A percentile compares a stretch with the other conserved stretches of the same genome.
phyloP scores from a whole-genome alignment of 768 basidiomycete species.

The Dendrothele bispora region DNA sequence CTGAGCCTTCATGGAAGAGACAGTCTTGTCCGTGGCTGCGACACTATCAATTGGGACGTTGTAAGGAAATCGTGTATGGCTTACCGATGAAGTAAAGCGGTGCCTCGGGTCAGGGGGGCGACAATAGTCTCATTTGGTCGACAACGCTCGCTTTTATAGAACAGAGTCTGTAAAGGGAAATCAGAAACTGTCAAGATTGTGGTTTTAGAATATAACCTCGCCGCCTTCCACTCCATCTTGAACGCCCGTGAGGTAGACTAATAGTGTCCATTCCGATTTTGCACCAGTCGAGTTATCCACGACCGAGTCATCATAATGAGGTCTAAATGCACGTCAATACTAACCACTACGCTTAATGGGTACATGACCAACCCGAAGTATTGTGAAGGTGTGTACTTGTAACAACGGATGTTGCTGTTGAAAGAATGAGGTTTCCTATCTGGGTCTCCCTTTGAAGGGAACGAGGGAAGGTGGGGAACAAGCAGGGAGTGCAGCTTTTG shows the following conservation, averaged over 20 bases:
- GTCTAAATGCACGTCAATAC: conserved; percentile 23
- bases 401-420: conserved; percentile 75
- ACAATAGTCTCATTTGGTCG: conserved; percentile 48
- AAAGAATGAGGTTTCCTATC: conserved; percentile 51
- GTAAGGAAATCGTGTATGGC: conserved; percentile 1
- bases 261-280: conserved; percentile 75
- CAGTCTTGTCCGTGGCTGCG: conserved; percentile 71
- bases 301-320: conserved; percentile 76
- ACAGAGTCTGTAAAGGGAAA: conserved; percentile 52
- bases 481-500: conserved; percentile 47
- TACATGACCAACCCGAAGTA: conserved; percentile 57
- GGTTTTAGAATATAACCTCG: conserved; percentile 39
- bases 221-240: conserved; percentile 77
- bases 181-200: neutral
- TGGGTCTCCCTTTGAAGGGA: too few species aligned
- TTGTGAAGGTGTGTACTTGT: conserved; percentile 63
- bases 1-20: conserved; percentile 70
- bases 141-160: conserved; percentile 59
- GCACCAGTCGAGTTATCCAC: conserved; percentile 56
- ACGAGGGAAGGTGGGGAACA: conserved; percentile 57
- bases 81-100: conserved; percentile 66
- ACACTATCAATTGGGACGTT: neutral
- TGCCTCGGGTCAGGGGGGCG: conserved; percentile 58
- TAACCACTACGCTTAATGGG: too few species aligned
- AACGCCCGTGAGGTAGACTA: conserved; percentile 69